Evolutionary conservation across 108 stramenopile species (phyloP), one percentile per base, ranked within the genome.

Genomic region (Nitzschia sp.): DNA sequence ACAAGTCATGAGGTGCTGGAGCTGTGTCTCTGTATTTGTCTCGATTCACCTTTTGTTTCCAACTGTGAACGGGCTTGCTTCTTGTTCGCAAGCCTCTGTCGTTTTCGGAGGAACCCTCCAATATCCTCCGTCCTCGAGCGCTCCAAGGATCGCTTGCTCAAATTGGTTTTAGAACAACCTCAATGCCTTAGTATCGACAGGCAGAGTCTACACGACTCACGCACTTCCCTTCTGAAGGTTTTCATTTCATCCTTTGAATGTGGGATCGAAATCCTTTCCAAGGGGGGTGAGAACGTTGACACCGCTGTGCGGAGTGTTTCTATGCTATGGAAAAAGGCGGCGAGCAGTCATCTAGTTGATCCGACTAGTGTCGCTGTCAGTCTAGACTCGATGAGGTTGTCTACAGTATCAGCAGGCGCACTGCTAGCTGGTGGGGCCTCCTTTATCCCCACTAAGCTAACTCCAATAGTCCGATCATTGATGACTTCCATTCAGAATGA

Each of bases 401-500:
- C 44, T 27, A 41, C 34, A 34, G 61, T 63, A 1, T 38, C 62
- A 53, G 70, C 68, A 5, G 84, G 82, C 11, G 80, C 87, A 17
- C 23, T 88, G 5, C 53, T 89, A 16, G 58, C 77, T 33, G 76
- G 74, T 44, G 78, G 80, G 1, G 34, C 34, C 41, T 36, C 58
- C 27, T 47, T 60, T 41, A 55, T 83, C 5, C 91, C 91, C 31
- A 16, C 26, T n/a, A 92, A 89, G 64, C 44, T 89, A 38, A 84
- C 86, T 1, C 85, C 85, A 5, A 29, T 89, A 17, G 81, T 92
- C 16, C 88, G 88, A 19, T 56, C 83, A 1, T 58, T 92, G 32
- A 81, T 92, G 75, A 89, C 91, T 47, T 85, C 86, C 19, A 41
- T 92, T 25, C 84, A 80, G 50, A 92, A 85, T 53, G 91, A 89